phyloP scores from a whole-genome alignment of 441 rosid genomes.

The Erodium chrysanthum region DNA sequence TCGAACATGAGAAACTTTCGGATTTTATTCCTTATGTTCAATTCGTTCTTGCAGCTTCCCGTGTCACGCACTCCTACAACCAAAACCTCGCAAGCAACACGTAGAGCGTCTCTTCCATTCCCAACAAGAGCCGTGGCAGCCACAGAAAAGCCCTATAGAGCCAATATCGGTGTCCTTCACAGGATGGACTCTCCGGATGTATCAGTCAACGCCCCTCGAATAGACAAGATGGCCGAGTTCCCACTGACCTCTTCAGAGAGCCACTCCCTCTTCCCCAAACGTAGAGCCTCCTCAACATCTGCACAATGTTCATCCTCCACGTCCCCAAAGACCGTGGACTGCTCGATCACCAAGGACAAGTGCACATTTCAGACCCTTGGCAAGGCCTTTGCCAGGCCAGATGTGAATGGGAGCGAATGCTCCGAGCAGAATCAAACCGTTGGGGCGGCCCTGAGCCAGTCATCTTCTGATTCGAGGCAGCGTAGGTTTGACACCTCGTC shows the following conservation, averaged over 20 bases:
- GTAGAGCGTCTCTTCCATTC: slow-evolving; percentile 66
- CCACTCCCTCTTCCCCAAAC: slow-evolving; percentile 23
- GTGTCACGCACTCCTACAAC: slow-evolving; percentile 22
- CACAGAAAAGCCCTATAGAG: background rate
- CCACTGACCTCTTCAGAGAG: slow-evolving; percentile 26
- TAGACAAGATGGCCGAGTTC: slow-evolving; percentile 59
- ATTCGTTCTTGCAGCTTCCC: slow-evolving; percentile 25
- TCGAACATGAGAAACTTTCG: too few relatives aligned
- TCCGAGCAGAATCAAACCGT: slow-evolving; percentile 10
- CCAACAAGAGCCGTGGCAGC: background rate
- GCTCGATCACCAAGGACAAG: slow-evolving; percentile 52
- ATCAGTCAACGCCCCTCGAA: slow-evolving; percentile 52
- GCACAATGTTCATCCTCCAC: background rate
- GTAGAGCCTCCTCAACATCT: slow-evolving; percentile 28
- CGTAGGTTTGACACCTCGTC: slow-evolving; percentile 54
- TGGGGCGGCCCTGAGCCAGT: too few relatives aligned
- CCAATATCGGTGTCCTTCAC: slow-evolving; percentile 20
- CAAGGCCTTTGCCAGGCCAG: slow-evolving; percentile 14
- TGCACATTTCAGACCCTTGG: slow-evolving; percentile 33
- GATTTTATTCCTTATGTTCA: background rate
- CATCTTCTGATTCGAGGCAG: slow-evolving; percentile 21
- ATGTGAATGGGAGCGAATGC: slow-evolving; percentile 15
- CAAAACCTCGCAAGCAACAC: slow-evolving; percentile 25
- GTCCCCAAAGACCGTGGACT: slow-evolving; percentile 17
- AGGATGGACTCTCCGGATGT: slow-evolving; percentile 37